phyloP scores from a whole-genome alignment of 1,139 yeast genomes.

The Zhuliangozyma blackwelliae region DNA sequence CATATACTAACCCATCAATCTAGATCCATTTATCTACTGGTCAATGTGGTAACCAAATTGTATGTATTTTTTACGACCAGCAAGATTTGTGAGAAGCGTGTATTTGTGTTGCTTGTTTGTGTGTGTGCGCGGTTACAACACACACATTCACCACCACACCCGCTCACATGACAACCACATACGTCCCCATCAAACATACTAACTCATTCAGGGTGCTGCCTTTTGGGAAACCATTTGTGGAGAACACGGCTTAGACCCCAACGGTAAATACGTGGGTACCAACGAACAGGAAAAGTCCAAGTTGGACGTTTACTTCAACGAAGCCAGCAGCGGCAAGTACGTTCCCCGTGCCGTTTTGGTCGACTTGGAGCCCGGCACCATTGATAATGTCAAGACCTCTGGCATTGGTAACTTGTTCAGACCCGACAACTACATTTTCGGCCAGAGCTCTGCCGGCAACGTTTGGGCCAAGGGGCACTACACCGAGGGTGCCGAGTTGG shows the following conservation, averaged over 20 bases:
- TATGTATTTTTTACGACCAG: constrained; percentile 29
- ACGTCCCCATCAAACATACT: constrained; percentile 3
- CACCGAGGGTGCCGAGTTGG: constrained; percentile 93
- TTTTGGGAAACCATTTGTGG: constrained; percentile 97
- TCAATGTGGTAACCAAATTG: constrained; percentile 99
- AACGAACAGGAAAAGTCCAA: constrained; percentile 64
- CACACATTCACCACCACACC: neutral
- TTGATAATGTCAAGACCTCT: constrained; percentile 77
- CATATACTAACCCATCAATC: constrained; percentile 7
- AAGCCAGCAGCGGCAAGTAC: constrained; percentile 77
- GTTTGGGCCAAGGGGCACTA: constrained; percentile 97
- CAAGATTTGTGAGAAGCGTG: no score
- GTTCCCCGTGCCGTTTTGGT: constrained; percentile 92
- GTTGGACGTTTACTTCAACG: constrained; percentile 47
- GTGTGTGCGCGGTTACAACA: neutral
- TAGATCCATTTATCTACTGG: constrained; percentile 95
- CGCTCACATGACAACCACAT: neutral
- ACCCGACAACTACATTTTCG: constrained; percentile 86
- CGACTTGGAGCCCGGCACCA: constrained; percentile 91
- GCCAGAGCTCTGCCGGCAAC: constrained; percentile 90
- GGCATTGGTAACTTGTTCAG: constrained; percentile 78
- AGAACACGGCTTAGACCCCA: constrained; percentile 88
- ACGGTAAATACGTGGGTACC: constrained; percentile 71
- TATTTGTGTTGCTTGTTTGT: neutral
- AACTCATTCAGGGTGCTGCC: constrained; percentile 68